These are phyloP conservation scores for Collybia mongolica DNA, from an alignment of 768 basidiomycete species.

Conservation along the genomic window DNA sequence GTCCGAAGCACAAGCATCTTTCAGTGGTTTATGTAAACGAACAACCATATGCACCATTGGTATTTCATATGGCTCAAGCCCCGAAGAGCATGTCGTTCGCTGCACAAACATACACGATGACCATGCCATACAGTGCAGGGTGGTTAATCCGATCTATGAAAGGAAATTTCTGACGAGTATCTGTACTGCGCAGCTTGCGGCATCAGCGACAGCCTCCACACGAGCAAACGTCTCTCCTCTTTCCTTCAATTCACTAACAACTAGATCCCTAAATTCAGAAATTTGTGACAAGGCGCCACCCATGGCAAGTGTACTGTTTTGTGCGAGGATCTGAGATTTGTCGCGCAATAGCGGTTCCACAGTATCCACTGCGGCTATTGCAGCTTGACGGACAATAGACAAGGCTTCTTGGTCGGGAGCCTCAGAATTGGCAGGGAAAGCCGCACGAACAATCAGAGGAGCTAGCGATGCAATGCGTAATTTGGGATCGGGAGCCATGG, in stretches of 20 bases:
- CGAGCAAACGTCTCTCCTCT: slow-evolving; percentile 13
- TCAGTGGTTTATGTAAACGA: too few relatives aligned
- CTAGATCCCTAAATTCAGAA: slow-evolving; percentile 10
- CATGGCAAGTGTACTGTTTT: slow-evolving; percentile 17
- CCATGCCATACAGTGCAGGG: too few relatives aligned
- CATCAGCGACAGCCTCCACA: slow-evolving; percentile 17
- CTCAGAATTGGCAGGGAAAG: slow-evolving; percentile 12
- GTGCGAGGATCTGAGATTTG: slow-evolving; percentile 1
- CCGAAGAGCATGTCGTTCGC: too few relatives aligned
- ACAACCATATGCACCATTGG: too few relatives aligned
- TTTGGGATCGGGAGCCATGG: slow-evolving; percentile 19
- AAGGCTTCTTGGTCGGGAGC: slow-evolving; percentile 16
- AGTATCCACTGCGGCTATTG: slow-evolving; percentile 12
- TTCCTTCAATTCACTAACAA: slow-evolving; percentile 10
- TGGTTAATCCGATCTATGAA: neutral
- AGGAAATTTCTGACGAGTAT: slow-evolving; percentile 13
- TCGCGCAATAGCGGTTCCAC: slow-evolving; percentile 7
- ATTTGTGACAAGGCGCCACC: slow-evolving; percentile 23
- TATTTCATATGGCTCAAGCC: too few relatives aligned
- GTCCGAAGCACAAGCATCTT: too few relatives aligned
- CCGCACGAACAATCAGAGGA: slow-evolving; percentile 16
- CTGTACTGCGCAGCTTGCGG: slow-evolving; percentile 14
- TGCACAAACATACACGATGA: too few relatives aligned
- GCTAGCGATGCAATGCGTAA: slow-evolving; percentile 22
- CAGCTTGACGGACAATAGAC: slow-evolving; percentile 16